Base-by-base conservation (phyloP, 495 filamentous ascomycete species). In the Neurospora sp. region DNA sequence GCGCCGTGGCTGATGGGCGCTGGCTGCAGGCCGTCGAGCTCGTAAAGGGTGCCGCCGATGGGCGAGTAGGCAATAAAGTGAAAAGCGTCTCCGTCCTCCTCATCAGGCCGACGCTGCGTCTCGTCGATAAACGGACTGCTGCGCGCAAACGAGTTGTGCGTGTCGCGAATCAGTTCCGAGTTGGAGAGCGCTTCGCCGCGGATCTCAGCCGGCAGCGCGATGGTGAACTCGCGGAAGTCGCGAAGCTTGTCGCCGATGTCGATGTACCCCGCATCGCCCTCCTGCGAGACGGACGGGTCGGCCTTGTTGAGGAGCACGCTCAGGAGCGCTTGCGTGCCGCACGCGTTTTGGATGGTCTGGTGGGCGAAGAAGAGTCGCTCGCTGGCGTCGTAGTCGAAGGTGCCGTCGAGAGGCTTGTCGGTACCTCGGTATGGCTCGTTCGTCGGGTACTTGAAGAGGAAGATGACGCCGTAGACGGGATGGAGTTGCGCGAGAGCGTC, bases 311-410 rank as follows among this genome's bases (percentile, higher is more conserved):
- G 86, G 35, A 99, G 87, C 74, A 98, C 91, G 69, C 92, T 94
- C 40, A 99, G 89, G 73, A 99, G 89, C 35, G 96, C 96, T 84
- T 98, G 96, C 18, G 96, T 99, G 73, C 94, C 96, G 85, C 96
- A 99, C 37, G 96, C 96, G 85, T 99, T 99, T 85, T 98, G 96
- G 82, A 99, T 99, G 1, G 95, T 98, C 84, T 99, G 96, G 14
- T 91, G 90, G 3, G 96, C 96, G 85, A 99, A 99, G 87, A 97
- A 99, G 77, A 98, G 84, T 71, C 86, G 85, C 75, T 93, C 89
- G 4, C 91, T 83, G 1, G 94, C 92, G 12, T 85, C 86, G 73
- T 85, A 83, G 84, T 97, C 95, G 83, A 92, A 97, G 62, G 82
- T 86, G 70, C 96, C 94, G 80, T 97, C 92, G 48, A 92, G 91